phyloP scores from a whole-genome alignment of 2,329 filamentous ascomycete genomes.

The Colletotrichum sp. region DNA sequence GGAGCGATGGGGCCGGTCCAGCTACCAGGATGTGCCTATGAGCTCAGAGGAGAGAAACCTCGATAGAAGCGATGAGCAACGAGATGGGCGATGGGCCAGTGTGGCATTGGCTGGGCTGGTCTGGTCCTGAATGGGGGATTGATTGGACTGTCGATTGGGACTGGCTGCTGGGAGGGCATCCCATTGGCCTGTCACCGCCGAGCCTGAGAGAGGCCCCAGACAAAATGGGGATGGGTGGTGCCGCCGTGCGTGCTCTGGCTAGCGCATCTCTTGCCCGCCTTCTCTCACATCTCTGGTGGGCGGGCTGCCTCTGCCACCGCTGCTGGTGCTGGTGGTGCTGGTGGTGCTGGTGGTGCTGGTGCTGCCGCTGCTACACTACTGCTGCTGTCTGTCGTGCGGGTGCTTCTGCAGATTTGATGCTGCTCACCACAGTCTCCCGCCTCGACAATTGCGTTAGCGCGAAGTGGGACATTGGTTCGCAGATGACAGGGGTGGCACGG shows the following conservation, averaged over 20 bases:
- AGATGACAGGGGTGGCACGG: neutral
- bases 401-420: neutral
- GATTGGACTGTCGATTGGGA: neutral
- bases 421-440: neutral
- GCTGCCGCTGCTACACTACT: neutral
- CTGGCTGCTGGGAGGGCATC: neutral
- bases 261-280: slow-evolving; percentile 7
- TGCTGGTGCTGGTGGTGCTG: neutral
- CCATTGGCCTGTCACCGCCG: neutral
- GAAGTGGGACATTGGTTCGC: neutral
- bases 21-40: neutral
- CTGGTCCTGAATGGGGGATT: neutral
- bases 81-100: slow-evolving; percentile 3
- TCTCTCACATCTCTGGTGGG: neutral
- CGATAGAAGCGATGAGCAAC: neutral
- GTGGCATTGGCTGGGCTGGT: neutral
- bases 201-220: neutral
- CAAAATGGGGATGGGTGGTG: neutral
- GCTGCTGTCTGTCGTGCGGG: neutral
- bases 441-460: slow-evolving; percentile 12
- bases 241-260: neutral
- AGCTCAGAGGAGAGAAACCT: neutral
- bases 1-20: neutral
- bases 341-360: too few species aligned
- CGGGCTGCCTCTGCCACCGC: slow-evolving; percentile 10